Conservation (phyloP, 2,329 filamentous ascomycete genomes). For the Juglanconis oblonga region DNA sequence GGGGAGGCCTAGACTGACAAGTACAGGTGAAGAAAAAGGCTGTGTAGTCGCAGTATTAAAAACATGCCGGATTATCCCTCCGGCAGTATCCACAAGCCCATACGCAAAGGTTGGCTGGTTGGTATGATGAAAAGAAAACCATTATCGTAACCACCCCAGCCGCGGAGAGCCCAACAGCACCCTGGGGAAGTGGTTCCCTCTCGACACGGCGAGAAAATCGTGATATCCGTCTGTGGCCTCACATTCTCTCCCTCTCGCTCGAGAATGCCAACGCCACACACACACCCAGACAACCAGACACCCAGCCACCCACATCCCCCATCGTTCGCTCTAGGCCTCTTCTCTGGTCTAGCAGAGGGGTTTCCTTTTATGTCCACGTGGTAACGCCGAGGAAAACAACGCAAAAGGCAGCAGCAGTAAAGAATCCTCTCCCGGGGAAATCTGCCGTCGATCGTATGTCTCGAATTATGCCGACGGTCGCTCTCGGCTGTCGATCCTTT, state of each 20-base stretch:
- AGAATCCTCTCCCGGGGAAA: conserved; percentile 4
- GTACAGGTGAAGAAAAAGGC: conserved; percentile 18
- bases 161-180: conserved; percentile 2
- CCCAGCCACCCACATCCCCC: neutral
- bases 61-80: conserved; percentile 19
- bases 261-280: neutral
- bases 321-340: conserved; percentile 2
- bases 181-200: neutral
- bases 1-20: conserved; percentile 17
- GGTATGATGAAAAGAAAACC: conserved; percentile 24
- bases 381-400: conserved; percentile 20
- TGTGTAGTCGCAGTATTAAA: conserved; percentile 19
- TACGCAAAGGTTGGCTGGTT: conserved; percentile 13
- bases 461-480: conserved; percentile 15
- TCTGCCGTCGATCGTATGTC: conserved; percentile 13
- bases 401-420: conserved; percentile 7
- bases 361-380: conserved; percentile 16
- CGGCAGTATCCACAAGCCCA: conserved; percentile 18
- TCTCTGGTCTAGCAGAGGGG: conserved; percentile 12
- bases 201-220: conserved; percentile 7
- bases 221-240: conserved; percentile 8
- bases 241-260: neutral
- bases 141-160: conserved; percentile 21
- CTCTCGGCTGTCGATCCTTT: conserved; percentile 1
- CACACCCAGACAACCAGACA: neutral